Percentiles rank a stretch among this genome's conserved stretches.
These are phyloP conservation scores for Paecilomyces dactylethromorphus DNA, from an alignment of 2,329 filamentous ascomycete genomes.

Conservation along the genomic window DNA sequence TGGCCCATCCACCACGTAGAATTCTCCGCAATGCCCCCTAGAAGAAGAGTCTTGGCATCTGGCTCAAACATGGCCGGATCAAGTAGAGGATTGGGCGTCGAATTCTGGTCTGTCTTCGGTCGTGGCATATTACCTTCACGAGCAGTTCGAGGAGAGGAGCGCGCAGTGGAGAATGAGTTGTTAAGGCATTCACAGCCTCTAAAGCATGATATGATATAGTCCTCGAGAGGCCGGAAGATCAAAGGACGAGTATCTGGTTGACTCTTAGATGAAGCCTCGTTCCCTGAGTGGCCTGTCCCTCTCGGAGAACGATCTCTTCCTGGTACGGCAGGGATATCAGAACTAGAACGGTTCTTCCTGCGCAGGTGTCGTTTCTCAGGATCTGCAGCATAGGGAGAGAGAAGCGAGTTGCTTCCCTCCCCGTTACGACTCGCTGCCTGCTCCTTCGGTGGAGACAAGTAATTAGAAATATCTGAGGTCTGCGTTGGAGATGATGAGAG, in stretches of 20 bases:
- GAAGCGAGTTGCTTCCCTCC: background rate
- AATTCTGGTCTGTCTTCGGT: constrained; percentile 21
- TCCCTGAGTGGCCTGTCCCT: constrained; percentile 10
- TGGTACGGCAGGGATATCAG: constrained; percentile 19
- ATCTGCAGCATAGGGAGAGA: constrained; percentile 3
- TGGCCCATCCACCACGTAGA: constrained; percentile 74
- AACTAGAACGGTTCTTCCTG: constrained; percentile 19
- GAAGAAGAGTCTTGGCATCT: constrained; percentile 66
- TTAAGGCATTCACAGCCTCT: constrained; percentile 68
- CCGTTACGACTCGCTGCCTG: background rate
- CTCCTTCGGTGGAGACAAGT: background rate
- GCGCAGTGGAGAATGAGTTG: constrained; percentile 60
- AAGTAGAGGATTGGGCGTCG: constrained; percentile 18
- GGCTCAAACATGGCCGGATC: constrained; percentile 52
- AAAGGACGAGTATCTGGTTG: constrained; percentile 27
- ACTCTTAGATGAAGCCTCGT: constrained; percentile 32
- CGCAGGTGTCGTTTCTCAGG: constrained; percentile 14
- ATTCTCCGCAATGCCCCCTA: constrained; percentile 74
- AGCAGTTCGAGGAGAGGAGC: constrained; percentile 34
- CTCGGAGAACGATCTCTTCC: constrained; percentile 14
- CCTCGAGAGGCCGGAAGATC: constrained; percentile 70
- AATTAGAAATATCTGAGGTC: too few species aligned
- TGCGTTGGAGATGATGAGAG: background rate
- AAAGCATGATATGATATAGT: constrained; percentile 66
- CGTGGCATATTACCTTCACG: constrained; percentile 39